Base-by-base conservation (phyloP, 768 basidiomycete species). In the Russula emetica region DNA sequence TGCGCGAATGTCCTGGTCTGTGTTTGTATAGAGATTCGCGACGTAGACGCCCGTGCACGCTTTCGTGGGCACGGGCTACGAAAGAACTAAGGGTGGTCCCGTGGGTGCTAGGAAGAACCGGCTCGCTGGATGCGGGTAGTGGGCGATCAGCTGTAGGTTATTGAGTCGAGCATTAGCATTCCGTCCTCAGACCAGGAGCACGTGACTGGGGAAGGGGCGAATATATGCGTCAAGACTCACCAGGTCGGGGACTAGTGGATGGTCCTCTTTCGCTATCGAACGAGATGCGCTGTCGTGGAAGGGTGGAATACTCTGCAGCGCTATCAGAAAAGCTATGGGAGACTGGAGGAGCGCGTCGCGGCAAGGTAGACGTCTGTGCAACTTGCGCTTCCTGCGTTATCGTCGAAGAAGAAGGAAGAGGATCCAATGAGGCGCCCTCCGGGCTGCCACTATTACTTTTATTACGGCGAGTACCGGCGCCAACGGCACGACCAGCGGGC, bases 221-320 rank as follows among this genome's bases (percentile, higher is more conserved):
- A 11, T 54, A 40, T 58, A 60, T 61, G 64, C 64, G 38, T 4
- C 4, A 47, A 44, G 9, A n/a, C 71, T 62, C 64, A 80, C 83
- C 73, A 75, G 80, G 76, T 61, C 74, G 70, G 63, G 78, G 66
- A 61, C 74, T 75, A 26, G 75, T 74, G 0, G 77, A 78, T 42
- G 75, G 70, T 24, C 78, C 80, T 16, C 70, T 70, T 28, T 84
- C 83, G 63, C 79, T 82, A 34, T 87, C 85, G 22, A 83, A 82
- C 0, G 82, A 83, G 40, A 83, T 78, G 45, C 82, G 79, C 64
- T 82, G 82, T 42, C 72, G 76, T 3, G 83, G 78, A 2, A 79
- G 80, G 8, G 78, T 79, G 57, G 74, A 8, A 65, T 71, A 13
- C 30, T 59, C 54, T 70, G 62, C 54, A 44, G 18, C 8, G 36